Percentiles rank a stretch among this genome's conserved stretches.
phyloP scores from a whole-genome alignment of 1,284 basidiomycete genomes.

The Cutaneotrichosporon mucoides region DNA sequence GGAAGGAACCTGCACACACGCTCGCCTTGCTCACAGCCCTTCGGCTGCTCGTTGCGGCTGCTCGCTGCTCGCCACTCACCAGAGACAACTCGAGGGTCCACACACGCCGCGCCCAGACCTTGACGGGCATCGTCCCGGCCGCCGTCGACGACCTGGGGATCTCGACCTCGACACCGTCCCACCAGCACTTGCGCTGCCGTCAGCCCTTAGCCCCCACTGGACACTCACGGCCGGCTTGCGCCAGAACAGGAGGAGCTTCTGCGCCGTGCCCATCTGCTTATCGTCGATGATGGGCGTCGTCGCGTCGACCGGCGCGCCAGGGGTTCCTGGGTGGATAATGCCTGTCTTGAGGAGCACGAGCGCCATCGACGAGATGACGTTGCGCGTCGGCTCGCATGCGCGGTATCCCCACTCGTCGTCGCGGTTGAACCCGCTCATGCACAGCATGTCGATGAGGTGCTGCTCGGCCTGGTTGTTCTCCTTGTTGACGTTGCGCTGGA shows the following conservation, averaged over 20 bases:
- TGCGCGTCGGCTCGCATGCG: constrained; percentile 88
- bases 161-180: constrained; percentile 94
- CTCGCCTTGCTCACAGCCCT: too few relatives aligned
- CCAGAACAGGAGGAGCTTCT: constrained; percentile 97
- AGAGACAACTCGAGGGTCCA: constrained; percentile 97
- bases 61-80: constrained; percentile 55
- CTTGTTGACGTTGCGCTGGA: constrained; percentile 98
- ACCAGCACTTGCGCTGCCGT: constrained; percentile 93
- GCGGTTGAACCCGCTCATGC: constrained; percentile 97
- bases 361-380: constrained; percentile 96
- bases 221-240: constrained; percentile 87
- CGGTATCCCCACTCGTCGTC: constrained; percentile 97
- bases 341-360: constrained; percentile 97
- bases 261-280: constrained; percentile 91
- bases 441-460: constrained; percentile 99
- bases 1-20: too few relatives aligned
- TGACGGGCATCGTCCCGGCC: constrained; percentile 60
- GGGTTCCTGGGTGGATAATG: constrained; percentile 62
- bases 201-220: background rate
- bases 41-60: too few relatives aligned
- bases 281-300: constrained; percentile 61
- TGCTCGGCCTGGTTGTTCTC: constrained; percentile 99
- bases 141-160: constrained; percentile 52
- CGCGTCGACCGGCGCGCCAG: constrained; percentile 27
- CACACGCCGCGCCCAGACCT: constrained; percentile 95